Base-by-base conservation (phyloP, 1,284 basidiomycete species). In the Cutaneotrichosporon arboriforme region DNA sequence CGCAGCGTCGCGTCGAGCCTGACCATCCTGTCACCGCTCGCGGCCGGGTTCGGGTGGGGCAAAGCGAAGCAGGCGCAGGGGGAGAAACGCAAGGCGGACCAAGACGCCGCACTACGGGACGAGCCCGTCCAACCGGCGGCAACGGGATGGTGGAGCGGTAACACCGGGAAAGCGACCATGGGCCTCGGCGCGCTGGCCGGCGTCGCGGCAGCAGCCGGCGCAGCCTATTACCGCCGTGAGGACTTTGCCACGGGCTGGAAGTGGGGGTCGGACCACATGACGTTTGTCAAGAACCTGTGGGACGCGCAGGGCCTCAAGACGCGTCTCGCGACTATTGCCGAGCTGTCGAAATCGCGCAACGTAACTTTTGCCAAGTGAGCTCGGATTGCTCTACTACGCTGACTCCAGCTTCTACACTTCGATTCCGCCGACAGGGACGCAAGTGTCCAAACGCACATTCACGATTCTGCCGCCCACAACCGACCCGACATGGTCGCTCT, bases 261-360 rank as follows among this genome's bases (percentile, higher is more conserved):
- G 14, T 93, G 86, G 84, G 83, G 86, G 4, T 83, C 81, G 18
- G 91, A 94, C 59, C 93, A 97, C 72, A 83, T 96, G 81, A 86
- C 86, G 64, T 97, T 90, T 70, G 85, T 96, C 14, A 83, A 85
- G 37, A 89, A 82, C 59, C 76, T 97, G 12, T 97, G 91, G 91
- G 86, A 94, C 63, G 82, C 85, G 57, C 77, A 80, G 23, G 79
- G 77, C 1, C 76, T 92, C 68, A 78, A 79, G 46, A 73, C 70
- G 51, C 81, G 93, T 23, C 64, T 93, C 49, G 81, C 84, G 31
- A 76, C 75, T 20, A 70, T 93, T 38, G 73, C 86, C 46, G 77
- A 79, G 39, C 77, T 84, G 48, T 82, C 84, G 46, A 73, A 80
- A 36, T 56, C 62, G 14, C 56, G 63, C 26, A 61, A 68, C n/a